Evolutionary conservation across 2,329 filamentous ascomycete species (phyloP).

Genomic region (Fusarium aywerte): DNA sequence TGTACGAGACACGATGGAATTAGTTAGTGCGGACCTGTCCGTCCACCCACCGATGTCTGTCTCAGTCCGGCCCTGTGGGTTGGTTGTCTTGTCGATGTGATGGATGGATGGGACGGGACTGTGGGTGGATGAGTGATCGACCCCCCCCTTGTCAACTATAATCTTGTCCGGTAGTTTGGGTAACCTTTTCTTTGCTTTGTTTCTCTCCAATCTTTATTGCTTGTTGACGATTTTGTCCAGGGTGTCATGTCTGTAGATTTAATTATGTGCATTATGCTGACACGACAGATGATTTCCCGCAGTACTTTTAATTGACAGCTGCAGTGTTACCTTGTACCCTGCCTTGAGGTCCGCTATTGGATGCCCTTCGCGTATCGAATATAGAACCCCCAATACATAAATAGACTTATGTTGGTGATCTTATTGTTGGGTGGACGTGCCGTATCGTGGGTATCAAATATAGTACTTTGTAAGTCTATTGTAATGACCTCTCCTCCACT

Average conservation of each 20-base stretch:
- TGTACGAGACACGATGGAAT: not conserved
- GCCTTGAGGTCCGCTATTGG: not conserved
- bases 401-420: not conserved
- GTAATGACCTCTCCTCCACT: too few species aligned
- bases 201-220: not conserved
- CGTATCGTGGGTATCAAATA: not conserved
- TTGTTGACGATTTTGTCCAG: not conserved
- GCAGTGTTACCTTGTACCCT: not conserved
- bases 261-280: not conserved
- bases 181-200: slow-evolving; percentile 22
- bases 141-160: slow-evolving; percentile 6
- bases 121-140: not conserved
- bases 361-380: slow-evolving; percentile 33
- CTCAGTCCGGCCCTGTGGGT: not conserved
- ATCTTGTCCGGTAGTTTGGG: slow-evolving; percentile 14
- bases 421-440: slow-evolving; percentile 6
- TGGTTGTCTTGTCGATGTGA: not conserved
- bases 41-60: too few species aligned
- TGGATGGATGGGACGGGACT: too few species aligned
- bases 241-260: not conserved
- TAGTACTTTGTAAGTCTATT: not conserved
- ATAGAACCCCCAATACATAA: not conserved
- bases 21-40: slow-evolving; percentile 15
- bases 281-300: not conserved
- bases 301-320: not conserved